phyloP scores from a whole-genome alignment of 805 yeast genomes.

The Starmerella stigmatis region DNA sequence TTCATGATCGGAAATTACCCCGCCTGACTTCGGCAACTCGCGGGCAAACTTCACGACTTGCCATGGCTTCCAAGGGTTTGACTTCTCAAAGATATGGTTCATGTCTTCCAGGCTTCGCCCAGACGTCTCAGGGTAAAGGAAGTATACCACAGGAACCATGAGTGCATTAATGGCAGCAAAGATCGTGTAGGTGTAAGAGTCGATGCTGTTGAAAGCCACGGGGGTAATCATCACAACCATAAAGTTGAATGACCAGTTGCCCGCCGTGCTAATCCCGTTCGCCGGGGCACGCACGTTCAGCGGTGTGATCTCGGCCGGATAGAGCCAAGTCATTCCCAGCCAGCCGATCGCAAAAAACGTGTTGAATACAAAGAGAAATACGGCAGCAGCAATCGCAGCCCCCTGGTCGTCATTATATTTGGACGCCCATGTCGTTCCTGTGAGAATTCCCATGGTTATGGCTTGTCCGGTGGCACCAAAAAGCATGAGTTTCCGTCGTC shows the following conservation, averaged over 20 bases:
- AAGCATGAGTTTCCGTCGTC: slow-evolving; percentile 36
- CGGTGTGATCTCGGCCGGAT: slow-evolving; percentile 52
- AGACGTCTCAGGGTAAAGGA: slow-evolving; percentile 51
- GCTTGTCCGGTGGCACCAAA: slow-evolving; percentile 37
- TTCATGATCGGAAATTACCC: no score
- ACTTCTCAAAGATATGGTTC: slow-evolving; percentile 39
- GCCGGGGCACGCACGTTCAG: slow-evolving; percentile 48
- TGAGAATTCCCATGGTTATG: slow-evolving; percentile 23
- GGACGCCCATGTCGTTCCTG: slow-evolving; percentile 33
- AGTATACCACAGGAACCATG: slow-evolving; percentile 38
- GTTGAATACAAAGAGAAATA: slow-evolving; percentile 46
- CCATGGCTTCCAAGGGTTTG: slow-evolving; percentile 36
- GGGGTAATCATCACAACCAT: slow-evolving; percentile 55
- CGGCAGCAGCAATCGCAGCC: slow-evolving; percentile 52
- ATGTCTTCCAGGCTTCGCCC: slow-evolving; percentile 53
- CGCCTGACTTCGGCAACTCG: not conserved
- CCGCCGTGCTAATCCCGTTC: slow-evolving; percentile 51
- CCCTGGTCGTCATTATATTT: slow-evolving; percentile 28
- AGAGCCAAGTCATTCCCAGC: slow-evolving; percentile 50
- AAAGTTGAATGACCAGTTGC: slow-evolving; percentile 57
- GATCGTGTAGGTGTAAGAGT: slow-evolving; percentile 48
- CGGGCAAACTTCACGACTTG: slow-evolving; percentile 29
- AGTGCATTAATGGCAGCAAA: slow-evolving; percentile 44
- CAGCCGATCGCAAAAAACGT: slow-evolving; percentile 44
- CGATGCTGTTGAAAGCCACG: slow-evolving; percentile 38